Base-by-base conservation (phyloP, 371 early-diverging fungal genomes). In the Mucor indicus region DNA sequence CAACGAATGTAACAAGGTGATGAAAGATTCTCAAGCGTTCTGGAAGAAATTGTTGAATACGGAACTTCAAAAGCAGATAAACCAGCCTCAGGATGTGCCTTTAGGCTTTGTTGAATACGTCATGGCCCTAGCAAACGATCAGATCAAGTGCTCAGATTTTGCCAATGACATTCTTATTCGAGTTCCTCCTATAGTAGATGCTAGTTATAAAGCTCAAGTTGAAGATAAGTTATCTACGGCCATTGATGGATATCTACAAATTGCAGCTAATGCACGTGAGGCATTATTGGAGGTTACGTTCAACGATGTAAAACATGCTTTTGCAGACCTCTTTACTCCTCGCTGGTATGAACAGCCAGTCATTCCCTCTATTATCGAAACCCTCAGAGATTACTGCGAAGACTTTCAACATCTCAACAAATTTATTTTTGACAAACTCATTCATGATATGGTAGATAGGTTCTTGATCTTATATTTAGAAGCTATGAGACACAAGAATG, bases 41-140 rank as follows among this genome's bases (percentile, higher is more conserved):
- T 95, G 93, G 93, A 79, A 79, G 35, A 70, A 77, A 20, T 50
- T 92, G 21, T 55, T 95, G 36, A 73, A 80, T 1, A 44, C 68
- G 2, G 98, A 98, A 66, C 69, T 81, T 55, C 64, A 78, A 27
- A 85, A 82, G 55, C 89, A 92, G 50, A 44, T 87, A 7, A 86
- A 89, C 5, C 70, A 83, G 32, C 82, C 87, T 0, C 76, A 80
- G 2, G 85, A 85, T 6, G 73, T 79, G 8, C 80, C 87, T 2
- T 80, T 78, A 39, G 96, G 96, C 4, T 67, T 98, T 44, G 84
- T 90, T 1, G 96, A 97, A 53, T 98, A 98, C 62, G 81, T 89
- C 0, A 89, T 95, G 74, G 95, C 98, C 0, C 77, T 96, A 30
- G 91, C 91, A 16, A 98, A 98, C 67, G 95, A 96, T 64, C 89